Evolutionary conservation across 176 grass and related monocot genomes (phyloP), one percentile per base, ranked within the genome.

Genomic region (Panicum miliaceum): DNA sequence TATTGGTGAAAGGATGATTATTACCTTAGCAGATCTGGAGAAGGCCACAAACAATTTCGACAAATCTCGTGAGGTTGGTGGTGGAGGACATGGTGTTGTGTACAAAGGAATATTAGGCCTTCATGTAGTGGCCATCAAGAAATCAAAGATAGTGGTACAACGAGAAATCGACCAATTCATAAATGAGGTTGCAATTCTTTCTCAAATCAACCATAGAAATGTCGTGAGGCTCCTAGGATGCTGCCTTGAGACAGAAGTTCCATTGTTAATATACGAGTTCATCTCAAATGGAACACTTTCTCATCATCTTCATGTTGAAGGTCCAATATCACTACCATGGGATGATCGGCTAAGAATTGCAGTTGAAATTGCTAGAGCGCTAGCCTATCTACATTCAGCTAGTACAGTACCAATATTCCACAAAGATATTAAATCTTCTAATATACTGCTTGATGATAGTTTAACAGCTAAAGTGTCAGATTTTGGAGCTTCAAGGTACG

Each of bases 381-480:
- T 53, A 7, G 4, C 51, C 11, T 92, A 92, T 73, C 66, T 92
- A 8, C 91, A 92, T 42, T 84, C 76, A 62, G 32, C 87, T 25
- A 20, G 81, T 46, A 78, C 75, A 1, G 40, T 77, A n/a, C 73
- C 91, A 0, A 54, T 92, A 38, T 92, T 85, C 18, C 84, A 92
- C 4, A 89, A 87, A 36, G 91, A 92, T 53, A 83, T 92, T 27
- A 92, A 92, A 41, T 81, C 87, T 1, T 60, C 73, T 0, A 92
- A 92, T 64, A 87, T 92, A 59, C 84, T 93, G 45, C 70, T 93
- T 4, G 85, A 90, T 25, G 88, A 85, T 42, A 71, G 8, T 12
- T 61, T 88, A 42, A 90, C 77, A 14, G 71, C 85, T 53, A 93
- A 93, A 36, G 69, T 93, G 6, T 93, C 77, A 0, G 91, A 93